Evolutionary conservation across 179 eudicot species (phyloP), one percentile per base, ranked within the genome.

Genomic region (Spinacia oleracea): DNA sequence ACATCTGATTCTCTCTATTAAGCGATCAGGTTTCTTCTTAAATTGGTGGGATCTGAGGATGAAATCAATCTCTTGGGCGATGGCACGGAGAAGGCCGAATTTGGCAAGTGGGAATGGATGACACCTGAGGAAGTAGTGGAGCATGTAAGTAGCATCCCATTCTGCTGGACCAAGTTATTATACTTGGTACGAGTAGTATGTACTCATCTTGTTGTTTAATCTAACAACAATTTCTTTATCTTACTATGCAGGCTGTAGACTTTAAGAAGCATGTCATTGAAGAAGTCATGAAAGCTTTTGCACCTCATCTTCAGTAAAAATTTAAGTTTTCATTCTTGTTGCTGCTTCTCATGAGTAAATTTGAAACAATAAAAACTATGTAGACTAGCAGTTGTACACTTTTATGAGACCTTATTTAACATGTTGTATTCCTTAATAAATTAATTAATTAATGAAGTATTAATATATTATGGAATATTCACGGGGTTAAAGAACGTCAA

Each of bases 81-180:
- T 78, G 99, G 98, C 78, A 90, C 85, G 12, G 99, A 96, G 85
- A 96, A 93, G 83, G 80, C 99, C 5, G 98, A 96, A 86, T 96
- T 96, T 80, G 98, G 97, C 70, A 79, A 91, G 59, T 96, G 99
- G 99, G 77, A 94, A 55, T 96, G 99, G 99, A 79, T 93, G 89
- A 82, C 93, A 60, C 94, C 96, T 9, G 90, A 93, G 77, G 86
- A 89, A 90, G 90, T 96, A 40, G 60, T 92, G 75, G 89, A 89
- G 38, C 93, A 46, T 48, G 98, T 95, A 74, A 81, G 40, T 38
- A 38, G 93, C 83, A 29, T 34, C 10, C 60, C 35, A 25, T 25
- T 72, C 23, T 21, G 29, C 31, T 69, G 25, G 31, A 29, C 18
- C 20, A 45, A n/a, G 31, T 3, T 4, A 43, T 42, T 12, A 5